Base-by-base conservation (phyloP, 345 rosid genomes). In the Passiflora organensis region DNA sequence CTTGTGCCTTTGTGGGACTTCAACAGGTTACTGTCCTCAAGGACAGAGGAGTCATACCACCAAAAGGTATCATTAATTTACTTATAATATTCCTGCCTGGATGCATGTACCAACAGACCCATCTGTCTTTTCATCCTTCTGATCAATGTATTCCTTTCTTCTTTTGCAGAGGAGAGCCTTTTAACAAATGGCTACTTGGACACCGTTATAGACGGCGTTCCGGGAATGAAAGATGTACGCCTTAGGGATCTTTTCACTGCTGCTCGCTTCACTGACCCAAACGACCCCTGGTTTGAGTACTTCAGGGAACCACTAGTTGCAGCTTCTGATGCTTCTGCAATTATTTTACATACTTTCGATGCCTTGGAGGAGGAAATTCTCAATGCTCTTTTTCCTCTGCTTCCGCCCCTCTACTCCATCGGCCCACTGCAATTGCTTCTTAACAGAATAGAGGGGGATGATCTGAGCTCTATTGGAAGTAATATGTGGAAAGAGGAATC, bases 151-250 rank as follows among this genome's bases (percentile, higher is more conserved):
- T 18, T 47, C 15, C 24, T 8, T 17, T 19, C 0, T 1, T 19
- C 1, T 18, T 47, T 19, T 18, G 51, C 15, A 47, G 51, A 47
- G 9, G 24, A 47, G 32, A 47, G 19, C 2, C 18, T 6, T 19
- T 17, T 45, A 13, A 17, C 6, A 19, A 17, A 47, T 47, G 23
- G 24, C 20, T 47, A 19, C 20, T 22, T 47, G 22, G n/a, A 47
- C 51, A 19, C 24, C 11, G 10, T 20, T 15, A 19, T 47, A 19
- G 51, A 47, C 20, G 16, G 51, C 13, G 20, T 47, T 6, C 51
- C 51, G 11, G 51, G 51, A 5, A 47, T 47, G 51, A 19, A 47
- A 47, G 51, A 22, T 47, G 20, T 47, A 18, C 5, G 51, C 20
- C 14, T 47, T 18, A 47, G 24, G 24, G 51, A 47, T 47, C 22